Evolutionary conservation across 208 protist species (phyloP).

Genomic region (Crithidia acanthocephali): DNA sequence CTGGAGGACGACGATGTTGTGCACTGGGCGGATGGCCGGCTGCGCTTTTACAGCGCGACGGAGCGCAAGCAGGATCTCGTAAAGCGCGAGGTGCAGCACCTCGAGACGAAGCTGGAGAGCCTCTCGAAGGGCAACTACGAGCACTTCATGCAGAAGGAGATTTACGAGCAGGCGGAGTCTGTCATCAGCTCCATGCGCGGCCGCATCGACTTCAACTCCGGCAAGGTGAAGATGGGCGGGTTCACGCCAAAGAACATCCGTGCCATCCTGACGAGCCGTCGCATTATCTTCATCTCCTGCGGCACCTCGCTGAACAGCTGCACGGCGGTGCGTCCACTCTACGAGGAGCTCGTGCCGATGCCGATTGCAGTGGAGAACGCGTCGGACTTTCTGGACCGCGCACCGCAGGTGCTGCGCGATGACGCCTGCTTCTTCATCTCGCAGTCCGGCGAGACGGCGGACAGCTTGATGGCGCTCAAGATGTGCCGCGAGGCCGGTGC

Average conservation of each 20-base stretch:
- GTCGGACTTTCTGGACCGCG: conserved; percentile 93
- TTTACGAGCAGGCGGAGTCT: conserved; percentile 96
- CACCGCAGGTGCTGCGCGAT: conserved; percentile 71
- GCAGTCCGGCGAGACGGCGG: conserved; percentile 96
- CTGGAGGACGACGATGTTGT: conserved; percentile 96
- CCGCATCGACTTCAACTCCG: conserved; percentile 83
- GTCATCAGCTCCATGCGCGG: conserved; percentile 92
- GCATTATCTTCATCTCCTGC: conserved; percentile 95
- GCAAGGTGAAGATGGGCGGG: conserved; percentile 86
- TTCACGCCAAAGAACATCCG: conserved; percentile 55
- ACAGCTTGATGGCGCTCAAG: conserved; percentile 91
- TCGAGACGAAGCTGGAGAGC: conserved; percentile 87
- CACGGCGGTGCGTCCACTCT: conserved; percentile 83
- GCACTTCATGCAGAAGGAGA: conserved; percentile 99
- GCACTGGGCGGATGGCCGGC: conserved; percentile 56
- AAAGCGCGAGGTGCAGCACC: conserved; percentile 53
- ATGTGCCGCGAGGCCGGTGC: conserved; percentile 80
- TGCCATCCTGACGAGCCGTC: conserved; percentile 54
- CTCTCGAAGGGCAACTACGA: conserved; percentile 92
- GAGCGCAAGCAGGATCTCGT: conserved; percentile 24
- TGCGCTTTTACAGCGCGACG: conserved; percentile 60
- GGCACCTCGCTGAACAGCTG: conserved; percentile 95
- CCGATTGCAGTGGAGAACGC: conserved; percentile 92
- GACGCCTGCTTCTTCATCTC: conserved; percentile 94
- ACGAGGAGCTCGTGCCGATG: conserved; percentile 93